These are phyloP conservation scores for Mrakia frigida DNA, from an alignment of 768 basidiomycete genomes.

Conservation along the genomic window DNA sequence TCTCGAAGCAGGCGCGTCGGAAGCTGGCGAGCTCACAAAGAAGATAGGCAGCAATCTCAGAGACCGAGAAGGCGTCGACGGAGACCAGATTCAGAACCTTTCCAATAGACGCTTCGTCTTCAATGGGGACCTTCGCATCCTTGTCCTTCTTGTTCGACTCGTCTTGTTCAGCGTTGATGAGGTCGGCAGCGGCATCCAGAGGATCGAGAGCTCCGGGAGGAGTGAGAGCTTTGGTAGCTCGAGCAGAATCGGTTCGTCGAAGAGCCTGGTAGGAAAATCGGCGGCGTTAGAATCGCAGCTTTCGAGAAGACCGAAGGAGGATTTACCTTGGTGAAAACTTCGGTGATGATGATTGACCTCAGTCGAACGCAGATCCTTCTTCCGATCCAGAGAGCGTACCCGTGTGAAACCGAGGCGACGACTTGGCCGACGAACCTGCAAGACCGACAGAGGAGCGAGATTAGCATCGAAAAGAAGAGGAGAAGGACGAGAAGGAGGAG, in stretches of 20 bases:
- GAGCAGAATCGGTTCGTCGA: constrained; percentile 44
- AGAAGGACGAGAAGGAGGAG: too few relatives aligned
- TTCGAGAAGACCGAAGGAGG: background rate
- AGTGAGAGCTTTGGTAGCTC: constrained; percentile 34
- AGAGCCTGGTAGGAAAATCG: constrained; percentile 37
- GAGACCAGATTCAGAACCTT: constrained; percentile 44
- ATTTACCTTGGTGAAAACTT: constrained; percentile 42
- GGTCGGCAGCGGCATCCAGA: constrained; percentile 12
- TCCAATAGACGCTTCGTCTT: constrained; percentile 38
- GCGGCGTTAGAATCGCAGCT: background rate
- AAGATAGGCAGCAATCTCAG: constrained; percentile 37
- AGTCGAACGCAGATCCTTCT: constrained; percentile 44
- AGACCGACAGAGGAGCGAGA: background rate
- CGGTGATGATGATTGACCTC: constrained; percentile 45
- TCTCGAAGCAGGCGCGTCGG: background rate
- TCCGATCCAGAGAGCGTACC: constrained; percentile 45
- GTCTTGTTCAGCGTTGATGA: constrained; percentile 30
- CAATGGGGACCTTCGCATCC: background rate
- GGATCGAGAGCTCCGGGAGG: background rate
- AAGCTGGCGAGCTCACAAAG: background rate
- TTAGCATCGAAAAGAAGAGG: too few relatives aligned
- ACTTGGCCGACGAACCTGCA: constrained; percentile 32
- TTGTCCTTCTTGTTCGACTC: constrained; percentile 18
- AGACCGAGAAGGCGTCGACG: constrained; percentile 43
- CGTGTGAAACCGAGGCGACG: constrained; percentile 37